phyloP scores from a whole-genome alignment of 805 yeast genomes.

The Nakazawaea wickerhamii region DNA sequence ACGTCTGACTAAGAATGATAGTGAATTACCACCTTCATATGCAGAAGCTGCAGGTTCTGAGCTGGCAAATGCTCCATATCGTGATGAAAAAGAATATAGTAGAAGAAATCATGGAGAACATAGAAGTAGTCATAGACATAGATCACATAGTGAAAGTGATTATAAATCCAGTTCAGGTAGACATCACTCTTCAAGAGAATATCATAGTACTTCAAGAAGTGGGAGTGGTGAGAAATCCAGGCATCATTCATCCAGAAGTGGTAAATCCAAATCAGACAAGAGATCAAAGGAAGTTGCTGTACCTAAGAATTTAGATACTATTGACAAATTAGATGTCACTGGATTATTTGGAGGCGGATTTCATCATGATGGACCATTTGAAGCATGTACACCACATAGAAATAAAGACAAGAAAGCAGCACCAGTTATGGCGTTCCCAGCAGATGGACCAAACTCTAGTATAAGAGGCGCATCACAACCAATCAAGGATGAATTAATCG shows the following conservation, averaged over 20 bases:
- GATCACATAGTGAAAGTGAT: constrained; percentile 18
- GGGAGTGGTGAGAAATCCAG: constrained; percentile 17
- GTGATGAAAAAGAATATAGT: constrained; percentile 42
- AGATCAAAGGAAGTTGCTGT: constrained; percentile 41
- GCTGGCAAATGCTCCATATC: constrained; percentile 38
- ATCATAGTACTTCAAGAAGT: constrained; percentile 10
- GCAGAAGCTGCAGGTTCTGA: constrained; percentile 61
- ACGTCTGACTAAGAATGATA: not conserved
- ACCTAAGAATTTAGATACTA: constrained; percentile 81
- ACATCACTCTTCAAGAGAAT: constrained; percentile 16
- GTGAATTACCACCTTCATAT: constrained; percentile 52
- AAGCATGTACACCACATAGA: constrained; percentile 96
- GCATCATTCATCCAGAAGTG: constrained; percentile 10
- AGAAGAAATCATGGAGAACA: constrained; percentile 18
- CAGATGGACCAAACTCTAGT: constrained; percentile 88
- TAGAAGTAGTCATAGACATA: constrained; percentile 14
- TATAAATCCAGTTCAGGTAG: constrained; percentile 6
- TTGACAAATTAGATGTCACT: constrained; percentile 93
- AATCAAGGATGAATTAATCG: constrained; percentile 54
- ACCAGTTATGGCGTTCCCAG: constrained; percentile 94
- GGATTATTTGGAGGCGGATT: constrained; percentile 90
- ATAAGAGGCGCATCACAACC: constrained; percentile 60
- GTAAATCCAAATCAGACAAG: constrained; percentile 17
- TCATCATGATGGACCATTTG: constrained; percentile 98
- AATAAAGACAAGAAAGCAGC: constrained; percentile 71